Conservation (phyloP, 176 grass and related monocot species). For the Aegilops speltoides region DNA sequence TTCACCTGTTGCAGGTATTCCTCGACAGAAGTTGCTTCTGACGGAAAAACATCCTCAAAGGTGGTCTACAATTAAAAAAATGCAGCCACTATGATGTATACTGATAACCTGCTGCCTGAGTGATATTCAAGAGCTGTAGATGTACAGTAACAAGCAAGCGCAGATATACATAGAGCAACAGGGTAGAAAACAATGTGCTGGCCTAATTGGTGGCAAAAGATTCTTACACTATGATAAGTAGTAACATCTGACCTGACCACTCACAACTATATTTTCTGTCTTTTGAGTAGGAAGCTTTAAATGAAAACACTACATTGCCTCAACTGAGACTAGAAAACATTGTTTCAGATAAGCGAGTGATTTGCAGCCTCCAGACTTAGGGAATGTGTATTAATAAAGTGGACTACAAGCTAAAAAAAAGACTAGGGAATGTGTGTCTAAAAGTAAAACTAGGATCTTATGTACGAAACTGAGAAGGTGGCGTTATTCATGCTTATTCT, state of each 20-base stretch:
- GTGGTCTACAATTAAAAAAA: conserved; percentile 59
- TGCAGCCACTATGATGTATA: conserved; percentile 5
- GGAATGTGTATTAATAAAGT: neutral
- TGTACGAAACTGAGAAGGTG: neutral
- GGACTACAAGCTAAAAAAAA: neutral
- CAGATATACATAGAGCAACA: neutral
- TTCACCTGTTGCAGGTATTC: conserved; percentile 93
- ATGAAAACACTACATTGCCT: neutral
- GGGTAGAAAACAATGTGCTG: neutral
- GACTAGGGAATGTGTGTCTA: neutral
- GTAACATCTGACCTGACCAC: neutral
- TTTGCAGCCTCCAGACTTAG: neutral
- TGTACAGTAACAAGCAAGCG: conserved; percentile 5
- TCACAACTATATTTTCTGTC: neutral
- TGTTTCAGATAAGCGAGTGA: neutral
- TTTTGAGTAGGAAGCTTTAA: neutral
- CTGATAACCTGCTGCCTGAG: neutral
- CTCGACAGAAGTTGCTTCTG: conserved; percentile 85
- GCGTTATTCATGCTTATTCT: neutral
- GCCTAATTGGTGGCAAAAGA: neutral
- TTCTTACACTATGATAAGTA: neutral
- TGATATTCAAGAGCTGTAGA: neutral
- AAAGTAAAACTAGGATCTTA: neutral
- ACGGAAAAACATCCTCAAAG: conserved; percentile 97
- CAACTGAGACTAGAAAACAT: neutral